Evolutionary conservation across 2,329 filamentous ascomycete genomes (phyloP), one percentile per base, ranked within the genome.

Genomic region (Colletotrichum brevisporum): DNA sequence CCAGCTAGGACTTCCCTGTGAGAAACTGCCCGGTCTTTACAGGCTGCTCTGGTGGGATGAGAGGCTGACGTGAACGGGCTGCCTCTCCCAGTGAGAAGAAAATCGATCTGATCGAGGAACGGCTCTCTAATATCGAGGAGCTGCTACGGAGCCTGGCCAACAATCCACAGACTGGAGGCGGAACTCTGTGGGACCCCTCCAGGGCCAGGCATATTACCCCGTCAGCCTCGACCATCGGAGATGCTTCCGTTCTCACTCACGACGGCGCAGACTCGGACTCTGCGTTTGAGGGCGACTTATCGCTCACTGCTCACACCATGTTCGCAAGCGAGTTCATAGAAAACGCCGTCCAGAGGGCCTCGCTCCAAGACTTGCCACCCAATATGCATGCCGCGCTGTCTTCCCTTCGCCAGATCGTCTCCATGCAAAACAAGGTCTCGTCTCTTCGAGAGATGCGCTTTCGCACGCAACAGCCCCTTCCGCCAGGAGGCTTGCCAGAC

Each of bases 271-370:
- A 82, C 15, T 78, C 81, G 6, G 81, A 83, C 62, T 80, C 80
- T 15, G 79, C 79, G 15, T 82, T 84, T 73, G 80, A 85, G 68
- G 85, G 83, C n/a, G 82, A 84, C 72, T 82, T 84, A 1, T 84
- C 83, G 21, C 78, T 87, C 52, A 78, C 83, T 4, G 83, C 83
- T 5, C 85, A 87, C 64, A 84, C 87, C 3, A 82, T 81, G n/a
- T 87, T 88, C 72, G 86, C 85, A 24, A 85, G 81, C 74, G 84
- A 86, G 71, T 86, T 88, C 48, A 82, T 88, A 24, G 85, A 89
- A 72, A 80, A 84, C 66, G 83, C 84, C n/a, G 85, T 87, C 27
- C 78, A 82, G 71, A 81, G 83, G 26, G 84, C 84, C 1, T 81
- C 85, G 0, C 76, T 86, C 4, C 79, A 80, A 41, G 79, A 83